Percentiles rank a stretch among this genome's conserved stretches.
These are phyloP conservation scores for Neckera pumila DNA, from an alignment of 225 moss, liverwort and hornwort species.

Conservation along the genomic window DNA sequence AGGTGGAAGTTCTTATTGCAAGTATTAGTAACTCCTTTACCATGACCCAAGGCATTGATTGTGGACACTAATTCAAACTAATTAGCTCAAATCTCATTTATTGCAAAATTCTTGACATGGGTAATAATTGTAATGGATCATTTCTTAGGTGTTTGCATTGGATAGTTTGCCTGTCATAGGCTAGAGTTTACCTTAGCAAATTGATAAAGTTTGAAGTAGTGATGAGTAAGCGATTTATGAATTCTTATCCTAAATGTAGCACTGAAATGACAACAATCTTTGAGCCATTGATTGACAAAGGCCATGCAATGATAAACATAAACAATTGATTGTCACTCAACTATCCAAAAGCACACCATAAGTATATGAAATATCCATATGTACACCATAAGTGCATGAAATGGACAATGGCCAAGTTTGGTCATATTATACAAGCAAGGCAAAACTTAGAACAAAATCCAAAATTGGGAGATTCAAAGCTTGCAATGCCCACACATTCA, in stretches of 20 bases:
- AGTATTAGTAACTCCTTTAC: too few relatives aligned
- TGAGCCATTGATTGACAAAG: neutral
- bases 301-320: neutral
- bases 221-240: fast-evolving
- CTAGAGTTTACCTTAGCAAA: neutral
- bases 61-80: too few relatives aligned
- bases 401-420: neutral
- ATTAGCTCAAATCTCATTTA: too few relatives aligned
- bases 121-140: too few relatives aligned
- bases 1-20: too few relatives aligned
- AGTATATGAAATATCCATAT: too few relatives aligned
- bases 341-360: fast-evolving
- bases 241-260: neutral
- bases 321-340: neutral
- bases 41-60: too few relatives aligned
- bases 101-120: too few relatives aligned
- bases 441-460: neutral
- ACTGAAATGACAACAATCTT: neutral
- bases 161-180: too few relatives aligned
- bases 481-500: neutral
- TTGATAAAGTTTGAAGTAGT: neutral
- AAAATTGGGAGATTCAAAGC: neutral
- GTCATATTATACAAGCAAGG: neutral
- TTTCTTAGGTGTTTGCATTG: too few relatives aligned
- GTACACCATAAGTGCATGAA: neutral